Conservation (phyloP, 2,329 filamentous ascomycete species). For the Scleromitrula shiraiana region DNA sequence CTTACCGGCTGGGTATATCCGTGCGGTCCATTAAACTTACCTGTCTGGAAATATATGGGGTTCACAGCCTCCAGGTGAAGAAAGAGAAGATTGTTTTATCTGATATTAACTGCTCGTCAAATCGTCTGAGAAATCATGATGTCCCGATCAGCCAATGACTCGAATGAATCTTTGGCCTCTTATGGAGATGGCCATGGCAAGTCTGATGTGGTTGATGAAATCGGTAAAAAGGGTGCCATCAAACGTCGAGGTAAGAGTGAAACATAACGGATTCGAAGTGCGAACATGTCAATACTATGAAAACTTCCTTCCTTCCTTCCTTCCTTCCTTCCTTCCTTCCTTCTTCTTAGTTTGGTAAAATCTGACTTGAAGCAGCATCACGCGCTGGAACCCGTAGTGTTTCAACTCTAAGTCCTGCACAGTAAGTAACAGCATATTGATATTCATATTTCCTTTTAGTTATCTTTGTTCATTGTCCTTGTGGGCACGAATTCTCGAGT, state of each 20-base stretch:
- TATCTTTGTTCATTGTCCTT: not conserved
- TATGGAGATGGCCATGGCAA: not conserved
- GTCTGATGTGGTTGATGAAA: not conserved
- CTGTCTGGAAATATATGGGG: not conserved
- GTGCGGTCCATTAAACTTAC: no score
- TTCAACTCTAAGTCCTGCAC: conserved; percentile 52
- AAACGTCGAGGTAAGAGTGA: conserved; percentile 26
- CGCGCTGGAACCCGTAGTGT: conserved; percentile 61
- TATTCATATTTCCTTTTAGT: no score
- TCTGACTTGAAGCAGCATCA: conserved; percentile 22
- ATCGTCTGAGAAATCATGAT: not conserved
- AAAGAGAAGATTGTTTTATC: not conserved
- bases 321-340: no score
- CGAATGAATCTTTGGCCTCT: not conserved
- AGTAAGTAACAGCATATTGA: conserved; percentile 3
- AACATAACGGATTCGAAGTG: not conserved
- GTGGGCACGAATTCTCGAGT: no score
- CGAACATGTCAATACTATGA: not conserved
- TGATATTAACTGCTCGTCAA: not conserved
- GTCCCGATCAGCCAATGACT: not conserved
- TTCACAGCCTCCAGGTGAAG: not conserved
- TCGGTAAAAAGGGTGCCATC: not conserved
- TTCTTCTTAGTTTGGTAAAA: no score
- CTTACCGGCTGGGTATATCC: no score
- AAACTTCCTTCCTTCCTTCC: no score